Evolutionary conservation across 1,284 basidiomycete genomes (phyloP), one percentile per base, ranked within the genome.

Genomic region (Sporisorium iseilematis-ciliati): DNA sequence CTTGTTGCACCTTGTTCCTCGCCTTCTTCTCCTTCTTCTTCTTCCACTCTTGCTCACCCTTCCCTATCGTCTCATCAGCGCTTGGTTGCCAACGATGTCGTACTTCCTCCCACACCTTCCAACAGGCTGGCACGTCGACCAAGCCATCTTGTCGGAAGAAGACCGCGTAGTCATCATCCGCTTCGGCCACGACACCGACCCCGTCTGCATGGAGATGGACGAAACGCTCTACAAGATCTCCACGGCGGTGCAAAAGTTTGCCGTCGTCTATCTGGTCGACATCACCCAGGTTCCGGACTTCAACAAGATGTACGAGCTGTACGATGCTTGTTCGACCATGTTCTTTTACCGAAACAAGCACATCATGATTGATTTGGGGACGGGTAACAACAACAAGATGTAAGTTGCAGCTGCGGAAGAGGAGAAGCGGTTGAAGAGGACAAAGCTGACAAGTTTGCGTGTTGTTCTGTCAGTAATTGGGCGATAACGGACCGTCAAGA

Each of bases 371-470:
- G 96, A 98, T 90, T 88, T 97, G 78, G 95, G 96, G 16, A 99
- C 96, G 54, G 96, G 97, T 88, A 98, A 99, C 87, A 99, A 99
- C 87, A 99, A 99, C 88, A 99, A 99, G 88, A 97, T 97, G 78
- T 80, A 59, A 73, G 78, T 69, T n/a, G 38, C 14, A 38, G 16
- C 26, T n/a, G 46, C 6, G 7, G 26, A 3, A 29, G 25, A 16
- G 25, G 11, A 4, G 26, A 16, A 18, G 12, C 3, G 16, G 46
- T 18, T 31, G 46, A 18, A 16, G 29, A 35, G 5, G 12, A 8
- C 41, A 1, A 23, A 6, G 29, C 43, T 42, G 54, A 45, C 38
- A 5, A 43, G n/a, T 1, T 43, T 29, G 12, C 11, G 4, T 12
- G 46, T 11, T 18, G 14, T 25, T 3, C 23, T 43, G 10, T 6